Conservation (phyloP, 179 eudicot species). For the Sideroxylon spinosum region DNA sequence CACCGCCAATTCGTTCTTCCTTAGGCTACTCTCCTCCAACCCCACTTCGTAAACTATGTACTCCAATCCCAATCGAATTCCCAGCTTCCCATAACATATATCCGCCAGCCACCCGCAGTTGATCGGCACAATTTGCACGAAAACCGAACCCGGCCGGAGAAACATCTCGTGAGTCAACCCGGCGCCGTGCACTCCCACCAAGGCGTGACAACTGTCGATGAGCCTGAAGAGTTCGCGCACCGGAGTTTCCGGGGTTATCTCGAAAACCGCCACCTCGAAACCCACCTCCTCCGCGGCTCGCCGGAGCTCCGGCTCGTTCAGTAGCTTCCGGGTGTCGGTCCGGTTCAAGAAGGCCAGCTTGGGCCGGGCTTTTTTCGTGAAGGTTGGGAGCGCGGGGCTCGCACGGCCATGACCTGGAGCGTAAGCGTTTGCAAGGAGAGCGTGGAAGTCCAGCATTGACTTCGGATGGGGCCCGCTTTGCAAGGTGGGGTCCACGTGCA, state of each 20-base stretch:
- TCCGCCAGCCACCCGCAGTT: conserved; percentile 38
- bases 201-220: conserved; percentile 31
- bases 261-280: conserved; percentile 32
- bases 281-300: conserved; percentile 31
- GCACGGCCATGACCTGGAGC: neutral
- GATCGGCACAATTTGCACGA: conserved; percentile 46
- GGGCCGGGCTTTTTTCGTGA: conserved; percentile 29
- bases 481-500: conserved; percentile 40
- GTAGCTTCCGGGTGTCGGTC: conserved; percentile 25
- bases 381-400: conserved; percentile 14
- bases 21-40: conserved; percentile 38
- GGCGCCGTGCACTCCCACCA: conserved; percentile 49
- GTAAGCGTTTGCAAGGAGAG: conserved; percentile 37
- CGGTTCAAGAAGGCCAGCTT: conserved; percentile 41
- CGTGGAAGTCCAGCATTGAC: conserved; percentile 42
- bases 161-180: conserved; percentile 45
- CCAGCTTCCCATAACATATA: conserved; percentile 35
- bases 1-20: conserved; percentile 24
- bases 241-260: conserved; percentile 22
- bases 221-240: conserved; percentile 27
- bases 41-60: conserved; percentile 34
- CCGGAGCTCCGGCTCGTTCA: conserved; percentile 27
- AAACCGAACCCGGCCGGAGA: conserved; percentile 36
- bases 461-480: conserved; percentile 27
- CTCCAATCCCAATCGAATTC: conserved; percentile 37